phyloP scores from a whole-genome alignment of 2,329 filamentous ascomycete species.

The Nemania diffusa region DNA sequence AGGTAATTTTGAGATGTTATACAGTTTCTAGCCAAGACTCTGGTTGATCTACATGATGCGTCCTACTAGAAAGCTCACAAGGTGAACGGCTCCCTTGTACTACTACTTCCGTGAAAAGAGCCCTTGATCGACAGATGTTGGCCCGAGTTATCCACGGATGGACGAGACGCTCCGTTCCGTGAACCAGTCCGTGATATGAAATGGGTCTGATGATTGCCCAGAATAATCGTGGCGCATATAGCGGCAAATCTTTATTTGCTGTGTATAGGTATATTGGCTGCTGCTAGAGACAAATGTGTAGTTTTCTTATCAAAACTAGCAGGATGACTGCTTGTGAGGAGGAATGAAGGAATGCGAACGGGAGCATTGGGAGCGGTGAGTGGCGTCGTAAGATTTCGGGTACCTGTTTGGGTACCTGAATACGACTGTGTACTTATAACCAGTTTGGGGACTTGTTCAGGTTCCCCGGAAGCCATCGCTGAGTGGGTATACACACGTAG shows the following conservation, averaged over 20 bases:
- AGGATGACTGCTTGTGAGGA: constrained; percentile 7
- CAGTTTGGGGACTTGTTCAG: not conserved
- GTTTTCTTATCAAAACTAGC: constrained; percentile 10
- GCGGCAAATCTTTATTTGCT: constrained; percentile 23
- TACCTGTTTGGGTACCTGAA: constrained; percentile 28
- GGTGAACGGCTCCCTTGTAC: constrained; percentile 19
- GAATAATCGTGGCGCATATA: constrained; percentile 20
- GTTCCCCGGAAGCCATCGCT: constrained; percentile 16
- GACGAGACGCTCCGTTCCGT: constrained; percentile 37
- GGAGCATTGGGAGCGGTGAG: constrained; percentile 29
- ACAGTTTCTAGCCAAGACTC: constrained; percentile 33
- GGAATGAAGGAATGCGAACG: constrained; percentile 12
- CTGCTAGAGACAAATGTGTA: not conserved
- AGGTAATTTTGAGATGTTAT: constrained; percentile 36
- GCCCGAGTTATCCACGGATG: constrained; percentile 27
- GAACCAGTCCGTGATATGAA: constrained; percentile 22
- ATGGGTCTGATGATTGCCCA: constrained; percentile 2
- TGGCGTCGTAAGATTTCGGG: constrained; percentile 22
- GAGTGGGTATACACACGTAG: constrained; percentile 6
- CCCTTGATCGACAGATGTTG: constrained; percentile 25
- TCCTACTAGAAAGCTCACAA: constrained; percentile 7
- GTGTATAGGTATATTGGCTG: not conserved
- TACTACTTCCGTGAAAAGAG: constrained; percentile 12
- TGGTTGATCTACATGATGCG: constrained; percentile 14
- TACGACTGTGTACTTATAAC: not conserved